phyloP scores from a whole-genome alignment of 345 rosid species.

The Hibiscus trionum region DNA sequence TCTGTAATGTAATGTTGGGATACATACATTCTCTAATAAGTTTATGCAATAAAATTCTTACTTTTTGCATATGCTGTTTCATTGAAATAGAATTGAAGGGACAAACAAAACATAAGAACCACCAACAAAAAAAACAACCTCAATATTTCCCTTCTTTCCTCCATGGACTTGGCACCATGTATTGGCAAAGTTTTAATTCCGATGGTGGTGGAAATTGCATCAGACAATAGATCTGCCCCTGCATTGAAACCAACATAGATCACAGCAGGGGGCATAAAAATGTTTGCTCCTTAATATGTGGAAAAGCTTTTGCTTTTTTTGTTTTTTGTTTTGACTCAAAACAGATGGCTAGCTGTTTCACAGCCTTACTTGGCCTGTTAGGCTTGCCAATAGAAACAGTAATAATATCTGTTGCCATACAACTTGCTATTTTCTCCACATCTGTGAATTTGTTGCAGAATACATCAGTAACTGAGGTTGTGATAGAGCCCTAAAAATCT shows the following conservation, averaged over 20 bases:
- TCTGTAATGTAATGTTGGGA: background rate
- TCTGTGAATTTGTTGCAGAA: slow-evolving; percentile 75
- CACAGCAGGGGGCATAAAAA: slow-evolving; percentile 68
- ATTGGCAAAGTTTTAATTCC: slow-evolving; percentile 72
- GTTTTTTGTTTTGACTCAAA: slow-evolving; percentile 56
- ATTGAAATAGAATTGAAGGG: background rate
- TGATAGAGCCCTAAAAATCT: slow-evolving; percentile 57
- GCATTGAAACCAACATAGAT: slow-evolving; percentile 73
- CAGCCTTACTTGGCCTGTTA: slow-evolving; percentile 56
- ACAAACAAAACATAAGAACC: too few species aligned
- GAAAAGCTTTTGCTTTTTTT: slow-evolving; percentile 87
- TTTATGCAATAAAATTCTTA: background rate
- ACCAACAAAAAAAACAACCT: slow-evolving; percentile 50
- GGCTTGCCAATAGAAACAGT: slow-evolving; percentile 55
- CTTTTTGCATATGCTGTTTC: background rate
- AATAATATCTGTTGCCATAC: slow-evolving; percentile 38
- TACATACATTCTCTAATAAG: background rate
- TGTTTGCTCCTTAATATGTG: slow-evolving; percentile 70
- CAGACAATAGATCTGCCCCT: slow-evolving; percentile 87
- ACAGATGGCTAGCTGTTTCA: slow-evolving; percentile 80
- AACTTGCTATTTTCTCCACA: slow-evolving; percentile 59
- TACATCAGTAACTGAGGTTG: slow-evolving; percentile 80
- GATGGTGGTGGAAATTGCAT: slow-evolving; percentile 57
- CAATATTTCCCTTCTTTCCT: slow-evolving; percentile 80
- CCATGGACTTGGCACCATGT: slow-evolving; percentile 89